Evolutionary conservation across 805 yeast genomes (phyloP).

Genomic region (Pichia nanzhaoensis): DNA sequence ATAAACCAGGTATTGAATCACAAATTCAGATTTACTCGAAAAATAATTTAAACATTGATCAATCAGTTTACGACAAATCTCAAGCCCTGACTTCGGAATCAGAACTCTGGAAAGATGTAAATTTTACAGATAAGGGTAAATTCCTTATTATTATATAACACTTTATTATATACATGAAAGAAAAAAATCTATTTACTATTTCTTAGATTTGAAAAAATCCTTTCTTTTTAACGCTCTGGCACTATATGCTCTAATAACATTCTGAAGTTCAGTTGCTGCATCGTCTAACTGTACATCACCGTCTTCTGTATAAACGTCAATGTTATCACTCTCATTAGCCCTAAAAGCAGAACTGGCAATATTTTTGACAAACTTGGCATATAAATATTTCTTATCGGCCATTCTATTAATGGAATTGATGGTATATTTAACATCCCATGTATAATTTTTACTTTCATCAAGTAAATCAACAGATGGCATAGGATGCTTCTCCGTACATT

Average conservation of each 20-base stretch:
- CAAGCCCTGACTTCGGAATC: conserved; percentile 20
- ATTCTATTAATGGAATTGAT: conserved; percentile 17
- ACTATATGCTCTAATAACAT: conserved; percentile 30
- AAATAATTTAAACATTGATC: conserved; percentile 21
- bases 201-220: conserved; percentile 2
- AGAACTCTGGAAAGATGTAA: conserved; percentile 22
- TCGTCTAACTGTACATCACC: conserved; percentile 17
- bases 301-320: conserved; percentile 11
- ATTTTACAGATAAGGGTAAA: conserved; percentile 30
- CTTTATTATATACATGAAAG: background rate
- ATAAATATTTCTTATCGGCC: conserved; percentile 11
- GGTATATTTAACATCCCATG: conserved; percentile 27
- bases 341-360: conserved; percentile 11
- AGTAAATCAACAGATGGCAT: conserved; percentile 26
- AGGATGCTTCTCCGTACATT: conserved; percentile 20
- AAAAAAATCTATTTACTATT: background rate
- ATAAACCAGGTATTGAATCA: conserved; percentile 20
- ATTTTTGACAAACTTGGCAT: conserved; percentile 12
- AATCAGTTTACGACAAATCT: conserved; percentile 15
- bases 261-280: conserved; percentile 20
- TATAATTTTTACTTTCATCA: conserved; percentile 9
- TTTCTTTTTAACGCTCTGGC: conserved; percentile 24
- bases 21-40: conserved; percentile 26
- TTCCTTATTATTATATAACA: conserved; percentile 23
- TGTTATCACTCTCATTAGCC: conserved; percentile 6